Percentiles rank a stretch among this genome's conserved stretches.
Evolutionary conservation across 1,284 basidiomycete genomes (phyloP).

Genomic region (Exsudoporus floridanus): DNA sequence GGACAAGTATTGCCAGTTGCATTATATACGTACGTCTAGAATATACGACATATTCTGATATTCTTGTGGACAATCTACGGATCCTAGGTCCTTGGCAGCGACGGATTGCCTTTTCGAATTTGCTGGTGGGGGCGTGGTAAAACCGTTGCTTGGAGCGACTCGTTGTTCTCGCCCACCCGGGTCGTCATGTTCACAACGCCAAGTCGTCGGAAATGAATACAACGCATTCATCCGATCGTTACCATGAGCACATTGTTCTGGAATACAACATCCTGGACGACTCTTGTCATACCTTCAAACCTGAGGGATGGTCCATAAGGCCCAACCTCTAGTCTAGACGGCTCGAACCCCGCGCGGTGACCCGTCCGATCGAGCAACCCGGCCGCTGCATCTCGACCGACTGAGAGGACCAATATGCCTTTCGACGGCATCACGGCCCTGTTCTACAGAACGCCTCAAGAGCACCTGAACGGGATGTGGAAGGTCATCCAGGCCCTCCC

Average conservation of each 20-base stretch:
- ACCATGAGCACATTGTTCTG: conserved; percentile 18
- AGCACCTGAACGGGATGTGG: conserved; percentile 35
- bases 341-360: neutral
- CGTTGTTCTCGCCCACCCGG: neutral
- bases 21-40: neutral
- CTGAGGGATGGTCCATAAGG: neutral
- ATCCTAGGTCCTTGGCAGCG: neutral
- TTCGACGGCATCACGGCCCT: conserved; percentile 19
- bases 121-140: neutral
- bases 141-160: neutral
- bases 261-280: conserved; percentile 12
- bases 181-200: neutral
- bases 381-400: neutral
- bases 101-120: no score
- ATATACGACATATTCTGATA: neutral
- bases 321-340: neutral
- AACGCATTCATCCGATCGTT: neutral
- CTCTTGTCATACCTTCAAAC: neutral
- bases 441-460: conserved; percentile 26
- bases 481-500: conserved; percentile 21
- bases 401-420: neutral
- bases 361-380: neutral
- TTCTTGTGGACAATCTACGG: neutral
- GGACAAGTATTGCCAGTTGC: neutral
- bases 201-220: neutral